phyloP scores from a whole-genome alignment of 1,284 basidiomycete genomes.

The Peniophora sp. region DNA sequence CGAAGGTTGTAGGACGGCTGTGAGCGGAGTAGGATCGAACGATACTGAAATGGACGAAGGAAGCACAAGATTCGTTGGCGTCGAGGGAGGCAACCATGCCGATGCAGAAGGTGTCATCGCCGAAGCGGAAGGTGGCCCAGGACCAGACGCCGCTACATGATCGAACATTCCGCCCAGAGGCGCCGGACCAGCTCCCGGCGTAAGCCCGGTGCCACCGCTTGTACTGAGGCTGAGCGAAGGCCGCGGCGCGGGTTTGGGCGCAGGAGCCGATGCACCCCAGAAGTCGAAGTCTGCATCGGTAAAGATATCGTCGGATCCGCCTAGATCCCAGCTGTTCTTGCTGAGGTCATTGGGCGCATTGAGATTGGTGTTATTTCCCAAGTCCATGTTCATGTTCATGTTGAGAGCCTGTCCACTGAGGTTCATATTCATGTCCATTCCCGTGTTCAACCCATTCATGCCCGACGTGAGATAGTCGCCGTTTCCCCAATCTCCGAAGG shows the following conservation, averaged over 20 bases:
- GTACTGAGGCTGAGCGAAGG: slow-evolving; percentile 6
- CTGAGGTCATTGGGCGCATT: slow-evolving; percentile 17
- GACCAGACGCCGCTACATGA: slow-evolving; percentile 13
- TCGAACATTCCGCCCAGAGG: too few species aligned
- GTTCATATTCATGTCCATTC: not conserved
- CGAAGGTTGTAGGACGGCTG: slow-evolving; percentile 46
- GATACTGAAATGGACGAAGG: slow-evolving; percentile 28
- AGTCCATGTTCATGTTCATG: slow-evolving; percentile 34
- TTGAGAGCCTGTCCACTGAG: not conserved
- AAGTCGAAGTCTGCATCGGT: slow-evolving; percentile 78
- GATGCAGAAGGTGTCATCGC: not conserved
- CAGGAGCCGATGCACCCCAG: slow-evolving; percentile 46
- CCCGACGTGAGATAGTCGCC: not conserved
- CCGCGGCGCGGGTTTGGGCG: slow-evolving; percentile 13
- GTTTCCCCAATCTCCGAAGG: slow-evolving; percentile 6
- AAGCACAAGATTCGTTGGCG: slow-evolving; percentile 20
- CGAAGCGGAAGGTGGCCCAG: slow-evolving; percentile 15
- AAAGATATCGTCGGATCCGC: slow-evolving; percentile 44
- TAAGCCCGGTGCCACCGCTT: slow-evolving; percentile 11
- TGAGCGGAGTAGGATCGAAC: slow-evolving; percentile 18
- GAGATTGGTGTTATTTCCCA: not conserved
- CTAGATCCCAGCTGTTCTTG: slow-evolving; percentile 17
- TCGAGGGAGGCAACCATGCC: not conserved
- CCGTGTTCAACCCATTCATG: not conserved
- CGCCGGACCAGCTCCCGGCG: slow-evolving; percentile 12